Evolutionary conservation across 31 red algal genomes (phyloP).

Genomic region (Asparagopsis taxiformis): DNA sequence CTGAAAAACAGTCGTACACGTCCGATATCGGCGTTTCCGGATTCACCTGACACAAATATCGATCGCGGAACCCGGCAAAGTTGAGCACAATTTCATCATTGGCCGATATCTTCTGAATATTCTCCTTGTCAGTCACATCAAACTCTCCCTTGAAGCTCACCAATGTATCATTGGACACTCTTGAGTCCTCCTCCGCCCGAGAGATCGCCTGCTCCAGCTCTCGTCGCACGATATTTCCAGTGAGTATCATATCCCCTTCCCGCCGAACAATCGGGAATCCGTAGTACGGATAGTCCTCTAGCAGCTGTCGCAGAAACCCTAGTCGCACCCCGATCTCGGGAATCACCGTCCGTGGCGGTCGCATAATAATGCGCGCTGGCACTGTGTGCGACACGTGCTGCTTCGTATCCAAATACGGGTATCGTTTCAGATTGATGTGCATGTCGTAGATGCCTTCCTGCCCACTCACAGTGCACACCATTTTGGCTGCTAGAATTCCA

Average conservation of each 20-base stretch:
- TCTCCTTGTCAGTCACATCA: slow-evolving; percentile 37
- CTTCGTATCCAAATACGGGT: slow-evolving; percentile 65
- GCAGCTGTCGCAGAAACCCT: slow-evolving; percentile 40
- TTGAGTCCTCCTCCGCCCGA: slow-evolving; percentile 24
- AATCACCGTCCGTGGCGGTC: slow-evolving; percentile 36
- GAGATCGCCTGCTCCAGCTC: slow-evolving; percentile 42
- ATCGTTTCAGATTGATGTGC: slow-evolving; percentile 79
- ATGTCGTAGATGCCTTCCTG: slow-evolving; percentile 83
- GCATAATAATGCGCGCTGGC: slow-evolving; percentile 57
- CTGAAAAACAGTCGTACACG: slow-evolving; percentile 65
- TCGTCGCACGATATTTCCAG: slow-evolving; percentile 55
- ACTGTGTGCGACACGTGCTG: slow-evolving; percentile 47
- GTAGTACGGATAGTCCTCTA: slow-evolving; percentile 51
- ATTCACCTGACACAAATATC: slow-evolving; percentile 44
- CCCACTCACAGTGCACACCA: slow-evolving; percentile 66
- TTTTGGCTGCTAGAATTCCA: slow-evolving; percentile 76
- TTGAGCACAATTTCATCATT: slow-evolving; percentile 41
- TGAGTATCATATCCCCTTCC: slow-evolving; percentile 55
- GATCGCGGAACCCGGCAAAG: slow-evolving; percentile 55
- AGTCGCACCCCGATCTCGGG: slow-evolving; percentile 37
- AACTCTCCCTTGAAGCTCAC: slow-evolving; percentile 60
- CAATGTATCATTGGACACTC: slow-evolving; percentile 26
- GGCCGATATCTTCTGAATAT: slow-evolving; percentile 32
- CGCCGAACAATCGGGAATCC: slow-evolving; percentile 71
- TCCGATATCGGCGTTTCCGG: slow-evolving; percentile 63